Conservation (phyloP, 2,329 filamentous ascomycete species). For the Cercospora zeae-maydis region DNA sequence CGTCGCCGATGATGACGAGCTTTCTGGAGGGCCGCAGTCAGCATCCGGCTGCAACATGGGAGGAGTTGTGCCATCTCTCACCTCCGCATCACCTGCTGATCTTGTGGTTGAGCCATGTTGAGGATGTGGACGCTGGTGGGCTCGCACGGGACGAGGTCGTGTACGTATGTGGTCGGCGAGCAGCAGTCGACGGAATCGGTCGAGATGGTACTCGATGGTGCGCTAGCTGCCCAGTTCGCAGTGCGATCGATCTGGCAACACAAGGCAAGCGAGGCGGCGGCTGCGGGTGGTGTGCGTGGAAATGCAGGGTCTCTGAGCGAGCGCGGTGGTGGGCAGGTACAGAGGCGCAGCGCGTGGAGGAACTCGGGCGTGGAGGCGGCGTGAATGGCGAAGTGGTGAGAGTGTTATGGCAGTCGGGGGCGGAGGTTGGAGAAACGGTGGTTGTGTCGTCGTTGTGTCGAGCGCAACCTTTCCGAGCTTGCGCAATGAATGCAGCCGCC, state of each 20-base stretch:
- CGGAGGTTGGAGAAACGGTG: neutral
- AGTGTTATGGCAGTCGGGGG: neutral
- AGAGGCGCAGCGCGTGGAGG: neutral
- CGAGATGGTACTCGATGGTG: neutral
- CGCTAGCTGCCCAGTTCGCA: slow-evolving; percentile 2
- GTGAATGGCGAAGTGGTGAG: neutral
- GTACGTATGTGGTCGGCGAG: neutral
- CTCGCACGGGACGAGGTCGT: neutral
- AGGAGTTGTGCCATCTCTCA: slow-evolving; percentile 19
- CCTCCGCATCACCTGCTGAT: slow-evolving; percentile 41
- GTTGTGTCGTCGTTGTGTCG: slow-evolving; percentile 1
- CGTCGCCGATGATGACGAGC: slow-evolving; percentile 93
- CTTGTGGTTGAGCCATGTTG: slow-evolving; percentile 37
- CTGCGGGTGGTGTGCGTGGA: neutral
- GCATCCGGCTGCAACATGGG: slow-evolving; percentile 8
- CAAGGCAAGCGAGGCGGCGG: neutral
- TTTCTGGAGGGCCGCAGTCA: slow-evolving; percentile 58
- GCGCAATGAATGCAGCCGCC: neutral
- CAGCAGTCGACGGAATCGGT: neutral
- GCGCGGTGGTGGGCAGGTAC: neutral
- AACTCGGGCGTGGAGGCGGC: neutral
- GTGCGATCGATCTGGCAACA: neutral
- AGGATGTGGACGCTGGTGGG: slow-evolving; percentile 1
- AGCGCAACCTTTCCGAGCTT: slow-evolving; percentile 1
- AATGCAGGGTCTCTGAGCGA: slow-evolving; percentile 15